Percentiles rank a stretch among this genome's conserved stretches.
These are phyloP conservation scores for Termitomyces sp. DNA, from an alignment of 768 basidiomycete genomes.

Conservation along the genomic window DNA sequence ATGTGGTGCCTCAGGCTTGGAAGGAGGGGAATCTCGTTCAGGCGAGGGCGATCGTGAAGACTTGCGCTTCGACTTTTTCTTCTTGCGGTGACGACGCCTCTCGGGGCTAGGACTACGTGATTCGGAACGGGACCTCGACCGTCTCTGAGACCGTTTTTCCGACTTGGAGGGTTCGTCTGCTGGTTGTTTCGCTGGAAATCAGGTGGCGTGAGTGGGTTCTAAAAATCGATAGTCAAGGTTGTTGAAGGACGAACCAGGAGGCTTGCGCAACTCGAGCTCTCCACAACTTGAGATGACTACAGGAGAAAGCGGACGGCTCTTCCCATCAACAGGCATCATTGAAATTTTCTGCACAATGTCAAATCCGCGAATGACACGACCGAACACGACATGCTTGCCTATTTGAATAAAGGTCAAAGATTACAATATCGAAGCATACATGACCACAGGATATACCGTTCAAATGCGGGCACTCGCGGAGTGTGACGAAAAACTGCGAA, in stretches of 20 bases:
- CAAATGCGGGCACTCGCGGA: constrained; percentile 70
- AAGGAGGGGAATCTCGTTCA: background rate
- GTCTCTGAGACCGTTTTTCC: constrained; percentile 13
- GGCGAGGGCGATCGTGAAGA: constrained; percentile 1
- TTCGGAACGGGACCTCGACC: constrained; percentile 9
- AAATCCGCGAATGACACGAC: constrained; percentile 56
- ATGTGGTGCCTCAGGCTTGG: constrained; percentile 1
- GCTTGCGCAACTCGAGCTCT: constrained; percentile 71
- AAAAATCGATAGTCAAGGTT: background rate
- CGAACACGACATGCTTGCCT: constrained; percentile 55
- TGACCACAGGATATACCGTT: constrained; percentile 43
- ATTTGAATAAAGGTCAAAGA: background rate
- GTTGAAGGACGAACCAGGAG: constrained; percentile 16
- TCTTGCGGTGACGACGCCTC: constrained; percentile 18
- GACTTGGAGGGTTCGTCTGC: constrained; percentile 12
- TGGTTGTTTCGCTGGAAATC: constrained; percentile 3
- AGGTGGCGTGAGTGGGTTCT: background rate
- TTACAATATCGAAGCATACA: background rate
- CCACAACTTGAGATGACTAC: constrained; percentile 77
- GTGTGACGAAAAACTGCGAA: constrained; percentile 84
- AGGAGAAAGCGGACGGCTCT: constrained; percentile 66
- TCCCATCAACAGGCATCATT: constrained; percentile 66
- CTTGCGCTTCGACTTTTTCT: constrained; percentile 17
- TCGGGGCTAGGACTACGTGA: constrained; percentile 16
- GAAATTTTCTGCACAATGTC: constrained; percentile 58